These are phyloP conservation scores for Aquanectria penicillioides DNA, from an alignment of 2,329 filamentous ascomycete species.

Conservation along the genomic window DNA sequence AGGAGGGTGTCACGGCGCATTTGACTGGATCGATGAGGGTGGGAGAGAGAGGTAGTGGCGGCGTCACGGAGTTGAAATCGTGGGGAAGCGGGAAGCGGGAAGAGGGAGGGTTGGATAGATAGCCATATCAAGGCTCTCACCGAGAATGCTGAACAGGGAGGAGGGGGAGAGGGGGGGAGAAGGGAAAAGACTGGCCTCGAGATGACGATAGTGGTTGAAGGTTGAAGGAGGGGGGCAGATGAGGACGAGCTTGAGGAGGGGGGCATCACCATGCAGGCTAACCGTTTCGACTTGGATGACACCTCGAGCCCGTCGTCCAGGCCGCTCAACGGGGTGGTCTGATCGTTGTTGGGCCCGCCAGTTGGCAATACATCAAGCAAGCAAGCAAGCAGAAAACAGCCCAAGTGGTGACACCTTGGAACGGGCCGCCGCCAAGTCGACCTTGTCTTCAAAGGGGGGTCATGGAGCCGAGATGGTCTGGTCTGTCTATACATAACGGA, in stretches of 20 bases:
- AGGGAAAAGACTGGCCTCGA: too few species aligned
- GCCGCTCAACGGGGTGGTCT: too few species aligned
- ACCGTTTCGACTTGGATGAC: not conserved
- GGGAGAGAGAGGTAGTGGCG: not conserved
- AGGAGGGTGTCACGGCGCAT: constrained; percentile 31
- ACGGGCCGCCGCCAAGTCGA: too few species aligned
- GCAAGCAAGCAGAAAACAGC: not conserved
- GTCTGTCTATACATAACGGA: not conserved
- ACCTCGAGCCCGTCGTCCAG: too few species aligned
- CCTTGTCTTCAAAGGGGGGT: too few species aligned
- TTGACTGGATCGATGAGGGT: not conserved
- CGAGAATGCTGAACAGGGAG: not conserved
- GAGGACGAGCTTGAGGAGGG: too few species aligned
- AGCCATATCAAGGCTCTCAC: not conserved
- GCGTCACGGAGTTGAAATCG: not conserved
- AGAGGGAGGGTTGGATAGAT: not conserved
- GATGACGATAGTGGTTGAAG: constrained; percentile 2
- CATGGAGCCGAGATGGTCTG: not conserved
- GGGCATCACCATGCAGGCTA: too few species aligned
- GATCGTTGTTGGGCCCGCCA: not conserved
- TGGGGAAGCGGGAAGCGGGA: not conserved
- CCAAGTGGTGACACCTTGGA: not conserved
- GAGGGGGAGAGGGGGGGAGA: not conserved
- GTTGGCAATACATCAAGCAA: not conserved
- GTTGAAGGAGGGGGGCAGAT: too few species aligned